Conservation (phyloP, 1,139 yeast species). For the Pneumocystis jirovecii region DNA sequence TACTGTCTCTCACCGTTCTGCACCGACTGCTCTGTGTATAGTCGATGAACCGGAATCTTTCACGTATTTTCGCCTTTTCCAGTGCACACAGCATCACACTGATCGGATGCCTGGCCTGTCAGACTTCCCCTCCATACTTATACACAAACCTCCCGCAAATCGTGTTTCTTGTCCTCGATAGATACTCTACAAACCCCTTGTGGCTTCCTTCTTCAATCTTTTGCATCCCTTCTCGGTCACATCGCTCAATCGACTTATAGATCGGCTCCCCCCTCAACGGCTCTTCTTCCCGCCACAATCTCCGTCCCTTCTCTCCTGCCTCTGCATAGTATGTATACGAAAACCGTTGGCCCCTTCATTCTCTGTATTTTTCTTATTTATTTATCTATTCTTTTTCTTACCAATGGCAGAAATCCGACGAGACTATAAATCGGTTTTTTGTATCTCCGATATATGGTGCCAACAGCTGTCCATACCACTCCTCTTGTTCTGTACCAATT, state of each 20-base stretch:
- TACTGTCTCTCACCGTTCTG: conserved; percentile 39
- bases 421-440: conserved; percentile 55
- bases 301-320: conserved; percentile 12
- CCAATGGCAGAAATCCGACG: conserved; percentile 97
- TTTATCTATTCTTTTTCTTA: conserved; percentile 27
- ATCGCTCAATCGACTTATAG: conserved; percentile 51
- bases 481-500: conserved; percentile 34
- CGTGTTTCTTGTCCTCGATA: conserved; percentile 62
- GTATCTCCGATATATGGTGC: conserved; percentile 42
- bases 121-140: not conserved
- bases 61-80: conserved; percentile 23
- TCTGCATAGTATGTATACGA: conserved; percentile 17
- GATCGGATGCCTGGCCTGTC: conserved; percentile 38
- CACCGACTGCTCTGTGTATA: conserved; percentile 67
- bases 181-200: conserved; percentile 50
- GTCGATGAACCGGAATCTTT: conserved; percentile 53
- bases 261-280: conserved; percentile 31
- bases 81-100: conserved; percentile 43
- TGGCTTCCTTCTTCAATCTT: conserved; percentile 32
- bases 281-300: not conserved
- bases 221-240: conserved; percentile 58
- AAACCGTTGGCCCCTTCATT: conserved; percentile 15
- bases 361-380: too few relatives aligned
- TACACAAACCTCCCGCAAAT: conserved; percentile 58
- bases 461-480: conserved; percentile 35